phyloP scores from a whole-genome alignment of 208 protist genomes.

The Leishmania mexicana region DNA sequence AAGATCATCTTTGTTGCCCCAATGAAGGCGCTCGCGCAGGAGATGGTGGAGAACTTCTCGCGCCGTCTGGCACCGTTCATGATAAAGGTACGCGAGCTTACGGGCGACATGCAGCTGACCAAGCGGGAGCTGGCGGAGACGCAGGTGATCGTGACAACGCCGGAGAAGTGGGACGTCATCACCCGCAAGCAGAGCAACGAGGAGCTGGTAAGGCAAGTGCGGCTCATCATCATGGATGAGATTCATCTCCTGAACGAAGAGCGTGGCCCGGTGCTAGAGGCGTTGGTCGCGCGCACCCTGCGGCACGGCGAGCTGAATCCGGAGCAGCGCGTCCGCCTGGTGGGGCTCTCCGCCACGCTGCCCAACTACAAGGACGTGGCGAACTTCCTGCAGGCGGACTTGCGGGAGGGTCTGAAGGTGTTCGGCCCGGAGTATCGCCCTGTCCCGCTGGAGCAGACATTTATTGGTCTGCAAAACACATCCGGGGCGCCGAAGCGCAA shows the following conservation, averaged over 20 bases:
- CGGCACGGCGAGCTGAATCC: slow-evolving; percentile 91
- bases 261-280: slow-evolving; percentile 98
- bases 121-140: slow-evolving; percentile 96
- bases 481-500: slow-evolving; percentile 35
- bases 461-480: slow-evolving; percentile 90
- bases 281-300: slow-evolving; percentile 97
- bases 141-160: slow-evolving; percentile 99
- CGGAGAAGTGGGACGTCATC: slow-evolving; percentile 99
- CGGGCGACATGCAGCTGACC: slow-evolving; percentile 99
- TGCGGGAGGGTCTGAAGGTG: slow-evolving; percentile 94
- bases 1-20: slow-evolving; percentile 99
- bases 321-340: slow-evolving; percentile 93
- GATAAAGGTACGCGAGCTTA: slow-evolving; percentile 96
- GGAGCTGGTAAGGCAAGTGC: slow-evolving; percentile 86
- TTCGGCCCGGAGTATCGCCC: slow-evolving; percentile 97
- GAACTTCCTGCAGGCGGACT: slow-evolving; percentile 95
- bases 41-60: slow-evolving; percentile 98
- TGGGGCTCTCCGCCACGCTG: slow-evolving; percentile 99
- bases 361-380: slow-evolving; percentile 99
- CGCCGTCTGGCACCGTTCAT: slow-evolving; percentile 89
- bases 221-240: slow-evolving; percentile 99
- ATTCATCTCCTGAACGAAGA: slow-evolving; percentile 99
- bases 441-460: slow-evolving; percentile 97
- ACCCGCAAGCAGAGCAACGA: slow-evolving; percentile 98
- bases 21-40: slow-evolving; percentile 99